Conservation (phyloP, 306 rosid species). For the Sicyos baderoa region DNA sequence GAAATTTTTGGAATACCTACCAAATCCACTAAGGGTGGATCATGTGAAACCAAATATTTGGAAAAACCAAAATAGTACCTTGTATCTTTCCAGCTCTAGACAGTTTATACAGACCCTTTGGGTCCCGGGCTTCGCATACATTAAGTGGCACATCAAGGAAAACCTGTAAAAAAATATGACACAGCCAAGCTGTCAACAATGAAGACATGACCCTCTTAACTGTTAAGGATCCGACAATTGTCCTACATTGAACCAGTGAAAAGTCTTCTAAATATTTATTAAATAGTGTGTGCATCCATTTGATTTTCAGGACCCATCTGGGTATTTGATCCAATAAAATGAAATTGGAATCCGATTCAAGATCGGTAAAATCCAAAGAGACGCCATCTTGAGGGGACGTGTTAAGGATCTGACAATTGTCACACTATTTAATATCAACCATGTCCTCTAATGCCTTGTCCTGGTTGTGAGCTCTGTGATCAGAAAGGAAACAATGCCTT, state of each 20-base stretch:
- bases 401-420: no score
- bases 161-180: constrained; percentile 45
- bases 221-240: no score
- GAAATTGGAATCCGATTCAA: no score
- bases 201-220: not conserved
- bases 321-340: no score
- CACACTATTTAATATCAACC: no score
- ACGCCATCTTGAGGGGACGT: no score
- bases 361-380: no score
- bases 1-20: not conserved
- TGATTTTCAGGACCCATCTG: no score
- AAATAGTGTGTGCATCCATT: no score
- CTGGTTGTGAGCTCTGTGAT: not conserved
- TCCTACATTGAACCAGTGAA: no score
- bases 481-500: constrained; percentile 17
- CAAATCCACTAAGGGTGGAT: not conserved
- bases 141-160: constrained; percentile 77
- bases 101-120: constrained; percentile 93
- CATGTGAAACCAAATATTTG: not conserved
- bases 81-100: constrained; percentile 87
- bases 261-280: no score
- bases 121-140: constrained; percentile 83
- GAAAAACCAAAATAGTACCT: constrained; percentile 37
- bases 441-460: constrained; percentile 7
- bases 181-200: constrained; percentile 11